Evolutionary conservation across 108 stramenopile genomes (phyloP).

Genomic region (Discostella stelligeroides): DNA sequence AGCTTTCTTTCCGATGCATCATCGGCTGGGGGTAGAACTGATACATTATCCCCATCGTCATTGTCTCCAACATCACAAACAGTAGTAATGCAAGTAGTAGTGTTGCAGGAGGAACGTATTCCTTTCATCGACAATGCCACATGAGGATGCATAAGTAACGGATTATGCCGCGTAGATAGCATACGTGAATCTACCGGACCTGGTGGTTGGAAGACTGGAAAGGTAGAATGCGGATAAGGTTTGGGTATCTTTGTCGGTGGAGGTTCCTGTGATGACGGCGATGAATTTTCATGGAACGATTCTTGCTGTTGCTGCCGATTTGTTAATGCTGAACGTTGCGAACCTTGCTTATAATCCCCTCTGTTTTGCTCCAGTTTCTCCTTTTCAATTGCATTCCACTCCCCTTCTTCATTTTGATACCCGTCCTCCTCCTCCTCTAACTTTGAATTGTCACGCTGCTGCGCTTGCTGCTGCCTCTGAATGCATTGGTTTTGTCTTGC

Average conservation of each 20-base stretch:
- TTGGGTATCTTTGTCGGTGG: not conserved
- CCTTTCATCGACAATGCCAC: conserved; percentile 49
- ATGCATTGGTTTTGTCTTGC: conserved; percentile 36
- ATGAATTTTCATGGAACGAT: not conserved
- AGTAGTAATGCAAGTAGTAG: not conserved
- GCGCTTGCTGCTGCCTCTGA: no score
- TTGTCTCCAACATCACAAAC: not conserved
- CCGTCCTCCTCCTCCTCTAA: no score
- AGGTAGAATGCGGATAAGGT: conserved; percentile 1
- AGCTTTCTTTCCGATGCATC: conserved; percentile 8
- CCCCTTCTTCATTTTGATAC: no score
- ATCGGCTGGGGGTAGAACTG: conserved; percentile 14
- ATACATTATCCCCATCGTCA: conserved; percentile 5
- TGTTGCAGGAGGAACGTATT: conserved; percentile 2
- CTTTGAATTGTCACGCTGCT: no score
- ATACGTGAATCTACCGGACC: conserved; percentile 71
- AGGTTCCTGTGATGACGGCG: conserved; percentile 9
- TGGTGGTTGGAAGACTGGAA: conserved; percentile 34
- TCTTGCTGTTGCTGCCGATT: conserved; percentile 21
- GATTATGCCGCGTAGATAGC: conserved; percentile 53
- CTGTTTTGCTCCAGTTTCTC: no score
- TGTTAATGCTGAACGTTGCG: conserved; percentile 17
- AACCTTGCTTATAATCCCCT: no score
- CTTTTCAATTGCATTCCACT: no score
- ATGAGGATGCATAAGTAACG: conserved; percentile 60